Evolutionary conservation across 1,284 basidiomycete species (phyloP), one percentile per base, ranked within the genome.

Genomic region (Ganoderma resinaceum): DNA sequence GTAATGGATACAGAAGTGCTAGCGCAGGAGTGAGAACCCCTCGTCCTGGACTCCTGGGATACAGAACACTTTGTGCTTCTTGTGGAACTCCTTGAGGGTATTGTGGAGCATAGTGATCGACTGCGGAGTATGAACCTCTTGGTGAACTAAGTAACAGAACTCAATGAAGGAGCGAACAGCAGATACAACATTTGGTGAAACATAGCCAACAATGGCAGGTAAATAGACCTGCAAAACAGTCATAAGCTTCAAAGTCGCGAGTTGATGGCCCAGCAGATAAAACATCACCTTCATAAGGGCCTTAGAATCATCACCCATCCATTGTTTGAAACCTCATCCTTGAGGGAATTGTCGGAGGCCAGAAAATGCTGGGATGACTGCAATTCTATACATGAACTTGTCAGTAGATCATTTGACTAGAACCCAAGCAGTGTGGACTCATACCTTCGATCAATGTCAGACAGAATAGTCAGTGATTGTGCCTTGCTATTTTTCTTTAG

Each of bases 261-360:
- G 9, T 12, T 18, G 18, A 59, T 38, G 20, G 9, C 18, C 2
- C 16, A n/a, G 20, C 11, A 59, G 35, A 5, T 38, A 1, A 11
- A 33, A 42, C 26, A n/a, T 26, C 57, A 72, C 73, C 71, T 75
- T 76, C 74, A 76, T 76, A 4, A 76, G 53, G 0, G 63, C 75
- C 31, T 73, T 73, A 0, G 71, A 73, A 29, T 76, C 72, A 59
- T 76, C 68, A 0, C 75, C 75, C 2, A 73, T 76, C 75, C 75
- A 76, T 55, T 76, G 73, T 43, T 76, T 75, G 66, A 76, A 76
- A 20, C 57, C 53, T 26, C 72, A 65, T 0, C 75, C 73, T 52
- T 76, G 33, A 0, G 46, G 66, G 55, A 76, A 76, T 1, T 64
- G 70, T 0, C 72, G 66, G 0, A 76, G 61, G 0, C 70, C 72